phyloP scores from a whole-genome alignment of 768 basidiomycete species.

The Chalciporus sphaerocephalus region DNA sequence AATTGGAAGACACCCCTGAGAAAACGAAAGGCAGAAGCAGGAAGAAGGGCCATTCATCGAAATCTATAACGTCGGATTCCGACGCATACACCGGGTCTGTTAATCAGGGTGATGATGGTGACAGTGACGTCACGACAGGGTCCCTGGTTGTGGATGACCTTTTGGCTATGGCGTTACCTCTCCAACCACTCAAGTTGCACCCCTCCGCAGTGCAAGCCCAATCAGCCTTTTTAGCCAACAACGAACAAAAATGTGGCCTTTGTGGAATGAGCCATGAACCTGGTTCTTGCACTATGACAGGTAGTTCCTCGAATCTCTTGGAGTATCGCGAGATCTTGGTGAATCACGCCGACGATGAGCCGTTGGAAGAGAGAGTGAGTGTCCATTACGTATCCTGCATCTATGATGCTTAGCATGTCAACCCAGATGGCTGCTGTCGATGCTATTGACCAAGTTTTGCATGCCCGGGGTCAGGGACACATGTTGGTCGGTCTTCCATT shows the following conservation, averaged over 20 bases:
- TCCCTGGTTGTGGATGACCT: constrained; percentile 18
- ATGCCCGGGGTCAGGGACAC: constrained; percentile 49
- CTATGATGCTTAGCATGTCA: constrained; percentile 4
- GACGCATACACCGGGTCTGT: constrained; percentile 34
- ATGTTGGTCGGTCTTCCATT: constrained; percentile 65
- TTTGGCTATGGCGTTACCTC: neutral
- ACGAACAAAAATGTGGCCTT: constrained; percentile 47
- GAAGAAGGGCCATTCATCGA: constrained; percentile 32
- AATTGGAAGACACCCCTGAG: constrained; percentile 35
- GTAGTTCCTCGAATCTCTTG: constrained; percentile 58
- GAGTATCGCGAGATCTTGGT: constrained; percentile 68
- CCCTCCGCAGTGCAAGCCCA: constrained; percentile 3
- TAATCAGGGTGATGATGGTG: constrained; percentile 15
- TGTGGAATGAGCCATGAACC: constrained; percentile 53
- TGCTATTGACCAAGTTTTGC: constrained; percentile 64
- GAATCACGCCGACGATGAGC: constrained; percentile 59
- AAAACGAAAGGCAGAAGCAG: constrained; percentile 35
- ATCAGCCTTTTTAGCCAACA: constrained; percentile 2
- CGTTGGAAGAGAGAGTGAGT: constrained; percentile 58
- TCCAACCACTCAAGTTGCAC: constrained; percentile 3
- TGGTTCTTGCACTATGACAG: constrained; percentile 59
- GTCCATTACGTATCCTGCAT: constrained; percentile 13
- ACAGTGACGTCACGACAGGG: constrained; percentile 22
- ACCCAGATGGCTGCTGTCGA: constrained; percentile 58
- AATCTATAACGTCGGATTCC: constrained; percentile 37